Evolutionary conservation across 441 rosid genomes (phyloP), one percentile per base, ranked within the genome.

Genomic region (Macaranga tanarius): DNA sequence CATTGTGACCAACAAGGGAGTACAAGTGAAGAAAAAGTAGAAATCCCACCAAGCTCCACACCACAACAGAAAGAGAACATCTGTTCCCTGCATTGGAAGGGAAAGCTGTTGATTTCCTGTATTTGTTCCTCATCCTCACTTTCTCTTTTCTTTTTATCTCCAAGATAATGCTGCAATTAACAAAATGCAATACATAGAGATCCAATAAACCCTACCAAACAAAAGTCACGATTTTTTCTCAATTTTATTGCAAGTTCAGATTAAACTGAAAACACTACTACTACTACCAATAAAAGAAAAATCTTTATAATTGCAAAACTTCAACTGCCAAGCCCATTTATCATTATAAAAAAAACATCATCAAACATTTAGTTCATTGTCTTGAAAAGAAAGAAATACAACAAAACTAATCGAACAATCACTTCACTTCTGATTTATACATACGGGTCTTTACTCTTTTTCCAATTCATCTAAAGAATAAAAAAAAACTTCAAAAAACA

Each of bases 11-110:
- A 68, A 84, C 58, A 65, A 85, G 72, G 10, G 87, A 81, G 84
- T 79, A 82, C 6, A 92, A 73, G 70, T 95, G 92, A 75, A 88
- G 78, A 79, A 85, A 67, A 51, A 91, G 72, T 62, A 92, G 75
- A 69, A 91, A 85, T 15, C 96, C 97, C 34, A 88, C 88, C 78
- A 95, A 78, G 79, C 82, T 89, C 90, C 97, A 95, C 23, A 92
- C 75, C 8, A 86, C 66, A 56, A 77, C 70, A 67, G 92, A 78
- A 60, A 70, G 55, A 42, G 96, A 86, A 79, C 85, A 87, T 92
- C 87, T 87, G 85, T 78, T 81, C 79, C 95, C 91, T 82, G 91
- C 90, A 90, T 84, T 89, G 85, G 86, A 89, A 82, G 69, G 81
- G 83, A 86, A 85, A 84, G 86, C 71, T 52, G 89, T 84, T 84